Percentiles rank a stretch among this genome's conserved stretches.
Evolutionary conservation across 371 early-diverging fungal genomes (phyloP).

Genomic region (Mucor plumbeus): DNA sequence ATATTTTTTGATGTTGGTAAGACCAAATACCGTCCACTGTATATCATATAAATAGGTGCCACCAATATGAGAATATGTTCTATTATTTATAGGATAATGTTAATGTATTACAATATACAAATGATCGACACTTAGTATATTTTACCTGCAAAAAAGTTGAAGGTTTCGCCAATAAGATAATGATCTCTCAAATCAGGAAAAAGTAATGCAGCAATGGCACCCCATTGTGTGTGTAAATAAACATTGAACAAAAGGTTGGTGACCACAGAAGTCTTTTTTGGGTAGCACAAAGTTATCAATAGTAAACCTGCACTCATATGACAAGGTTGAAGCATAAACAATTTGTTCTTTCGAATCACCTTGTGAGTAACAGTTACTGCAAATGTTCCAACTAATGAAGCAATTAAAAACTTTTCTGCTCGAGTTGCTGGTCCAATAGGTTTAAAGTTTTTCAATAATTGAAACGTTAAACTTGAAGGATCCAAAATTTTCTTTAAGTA

Average conservation of each 20-base stretch:
- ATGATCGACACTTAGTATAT: background rate
- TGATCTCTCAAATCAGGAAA: constrained; percentile 67
- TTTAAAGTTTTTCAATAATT: constrained; percentile 36
- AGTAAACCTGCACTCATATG: constrained; percentile 65
- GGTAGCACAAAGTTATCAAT: constrained; percentile 52
- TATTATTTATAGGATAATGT: constrained; percentile 10
- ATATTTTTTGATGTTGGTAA: constrained; percentile 48
- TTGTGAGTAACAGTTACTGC: constrained; percentile 56
- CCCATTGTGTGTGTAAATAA: constrained; percentile 69
- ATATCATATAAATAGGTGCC: constrained; percentile 54
- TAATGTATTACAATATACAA: background rate
- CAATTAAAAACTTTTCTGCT: constrained; percentile 49
- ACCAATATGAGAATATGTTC: constrained; percentile 54
- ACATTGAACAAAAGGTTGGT: constrained; percentile 63
- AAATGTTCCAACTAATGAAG: constrained; percentile 45
- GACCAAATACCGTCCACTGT: constrained; percentile 54
- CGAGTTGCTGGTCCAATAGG: constrained; percentile 42
- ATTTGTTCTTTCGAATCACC: constrained; percentile 46
- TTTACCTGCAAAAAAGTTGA: constrained; percentile 68
- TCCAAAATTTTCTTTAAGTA: constrained; percentile 49
- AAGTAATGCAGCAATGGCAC: constrained; percentile 59
- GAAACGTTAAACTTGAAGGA: constrained; percentile 44
- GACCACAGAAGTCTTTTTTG: constrained; percentile 43
- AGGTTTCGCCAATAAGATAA: constrained; percentile 55
- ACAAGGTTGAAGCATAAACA: constrained; percentile 70